Percentiles rank a stretch among this genome's conserved stretches.
Evolutionary conservation across 129 eudicot genomes (phyloP).

Genomic region (Lonicera japonica): DNA sequence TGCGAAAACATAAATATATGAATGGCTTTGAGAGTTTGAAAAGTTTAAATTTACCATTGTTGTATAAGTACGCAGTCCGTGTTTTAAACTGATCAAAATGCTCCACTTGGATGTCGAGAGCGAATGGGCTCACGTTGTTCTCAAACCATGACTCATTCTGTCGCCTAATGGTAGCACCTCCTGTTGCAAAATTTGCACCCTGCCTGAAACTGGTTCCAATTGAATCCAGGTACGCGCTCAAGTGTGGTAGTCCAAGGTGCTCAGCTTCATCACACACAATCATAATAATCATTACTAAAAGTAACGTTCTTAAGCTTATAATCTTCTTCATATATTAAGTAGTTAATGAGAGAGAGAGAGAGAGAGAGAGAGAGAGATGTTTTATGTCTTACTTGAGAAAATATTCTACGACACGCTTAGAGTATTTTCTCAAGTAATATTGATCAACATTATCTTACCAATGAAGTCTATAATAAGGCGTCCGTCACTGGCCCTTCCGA

Average conservation of each 20-base stretch:
- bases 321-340: no score
- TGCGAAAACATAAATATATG: neutral
- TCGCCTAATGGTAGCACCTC: conserved; percentile 67
- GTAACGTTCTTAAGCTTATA: no score
- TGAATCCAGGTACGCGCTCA: conserved; percentile 67
- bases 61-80: conserved; percentile 47
- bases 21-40: neutral
- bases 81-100: conserved; percentile 58
- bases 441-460: conserved; percentile 28
- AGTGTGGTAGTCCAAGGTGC: conserved; percentile 44
- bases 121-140: conserved; percentile 49
- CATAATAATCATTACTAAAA: no score
- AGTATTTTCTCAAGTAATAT: no score
- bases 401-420: no score
- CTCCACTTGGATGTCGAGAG: conserved; percentile 57
- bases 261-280: conserved; percentile 37
- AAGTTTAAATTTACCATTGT: conserved; percentile 43
- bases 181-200: conserved; percentile 82
- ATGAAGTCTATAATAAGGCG: conserved; percentile 74
- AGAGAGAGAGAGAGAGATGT: no score
- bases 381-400: no score
- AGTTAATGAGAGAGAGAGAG: no score
- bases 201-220: conserved; percentile 46
- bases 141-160: conserved; percentile 47
- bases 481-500: conserved; percentile 61